Conservation (phyloP, 805 yeast genomes). For the Metschnikowia anglica region DNA sequence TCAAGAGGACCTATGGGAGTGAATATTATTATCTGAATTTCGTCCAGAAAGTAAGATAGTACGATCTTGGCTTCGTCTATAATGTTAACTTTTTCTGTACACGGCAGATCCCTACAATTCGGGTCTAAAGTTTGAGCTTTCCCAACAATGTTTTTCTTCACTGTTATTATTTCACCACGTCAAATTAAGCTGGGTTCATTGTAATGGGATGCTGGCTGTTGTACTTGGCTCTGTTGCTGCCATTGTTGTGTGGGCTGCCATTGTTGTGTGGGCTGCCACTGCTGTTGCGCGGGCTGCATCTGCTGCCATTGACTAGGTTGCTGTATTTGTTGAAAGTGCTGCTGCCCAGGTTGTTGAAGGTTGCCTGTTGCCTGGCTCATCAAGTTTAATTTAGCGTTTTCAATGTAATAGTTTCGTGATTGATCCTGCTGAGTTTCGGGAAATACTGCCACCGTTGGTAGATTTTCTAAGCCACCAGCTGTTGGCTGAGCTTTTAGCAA, state of each 20-base stretch:
- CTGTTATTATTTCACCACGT: too few relatives aligned
- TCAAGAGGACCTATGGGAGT: conserved; percentile 38
- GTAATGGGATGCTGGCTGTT: conserved; percentile 12
- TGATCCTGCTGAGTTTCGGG: conserved; percentile 53
- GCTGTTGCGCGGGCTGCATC: conserved; percentile 8
- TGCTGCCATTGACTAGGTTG: conserved; percentile 13
- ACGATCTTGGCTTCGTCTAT: conserved; percentile 1
- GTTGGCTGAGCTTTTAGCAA: conserved; percentile 53
- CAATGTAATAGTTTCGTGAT: conserved; percentile 35
- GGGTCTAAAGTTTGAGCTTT: neutral
- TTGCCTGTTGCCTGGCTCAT: conserved; percentile 16
- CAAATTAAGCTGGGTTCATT: conserved; percentile 29
- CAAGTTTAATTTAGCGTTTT: conserved; percentile 36
- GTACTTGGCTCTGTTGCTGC: conserved; percentile 9
- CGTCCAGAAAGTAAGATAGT: neutral
- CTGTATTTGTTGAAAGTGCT: conserved; percentile 7
- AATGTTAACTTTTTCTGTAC: conserved; percentile 1
- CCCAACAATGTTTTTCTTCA: too few relatives aligned
- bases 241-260: conserved; percentile 7
- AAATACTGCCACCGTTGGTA: conserved; percentile 67
- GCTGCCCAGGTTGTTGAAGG: conserved; percentile 8
- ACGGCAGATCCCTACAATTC: neutral
- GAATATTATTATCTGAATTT: neutral
- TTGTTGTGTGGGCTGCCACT: conserved; percentile 11
- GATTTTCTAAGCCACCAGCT: conserved; percentile 69